Conservation (phyloP, 225 moss, liverwort and hornwort species). For the Climacium dendroides region DNA sequence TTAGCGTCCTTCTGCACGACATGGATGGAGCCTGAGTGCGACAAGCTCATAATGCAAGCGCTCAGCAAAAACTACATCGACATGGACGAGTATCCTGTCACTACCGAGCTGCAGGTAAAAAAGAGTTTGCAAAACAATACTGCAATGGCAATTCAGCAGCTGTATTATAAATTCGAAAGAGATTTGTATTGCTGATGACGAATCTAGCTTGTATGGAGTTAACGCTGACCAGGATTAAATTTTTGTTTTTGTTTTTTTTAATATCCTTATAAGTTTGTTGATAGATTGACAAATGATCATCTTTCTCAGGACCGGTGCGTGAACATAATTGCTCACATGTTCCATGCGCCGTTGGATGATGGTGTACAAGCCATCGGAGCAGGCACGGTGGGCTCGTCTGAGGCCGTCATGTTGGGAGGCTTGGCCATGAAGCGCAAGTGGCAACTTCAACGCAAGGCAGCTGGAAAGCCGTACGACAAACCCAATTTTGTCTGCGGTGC, state of each 20-base stretch:
- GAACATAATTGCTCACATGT: constrained; percentile 78
- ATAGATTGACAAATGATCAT: neutral
- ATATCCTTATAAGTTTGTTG: neutral
- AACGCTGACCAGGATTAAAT: neutral
- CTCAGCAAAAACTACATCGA: constrained; percentile 77
- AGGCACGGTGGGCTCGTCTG: constrained; percentile 81
- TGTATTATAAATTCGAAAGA: neutral
- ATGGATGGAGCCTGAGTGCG: constrained; percentile 98
- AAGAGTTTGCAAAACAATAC: neutral
- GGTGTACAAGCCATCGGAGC: constrained; percentile 58
- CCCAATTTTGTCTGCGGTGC: constrained; percentile 80
- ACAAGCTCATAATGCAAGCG: constrained; percentile 56
- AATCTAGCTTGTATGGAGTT: neutral
- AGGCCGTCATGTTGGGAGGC: constrained; percentile 90
- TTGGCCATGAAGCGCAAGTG: constrained; percentile 83
- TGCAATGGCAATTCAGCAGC: neutral
- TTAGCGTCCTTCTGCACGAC: constrained; percentile 83
- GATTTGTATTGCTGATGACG: neutral
- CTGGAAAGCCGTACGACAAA: constrained; percentile 69
- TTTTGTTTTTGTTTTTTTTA: no score
- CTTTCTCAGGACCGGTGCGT: constrained; percentile 63
- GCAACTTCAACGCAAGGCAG: constrained; percentile 73
- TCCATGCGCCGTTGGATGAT: constrained; percentile 54
- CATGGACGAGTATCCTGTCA: constrained; percentile 92
- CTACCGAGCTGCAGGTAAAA: constrained; percentile 76